A percentile compares a stretch with the other conserved stretches of the same genome.
Conservation (phyloP, 805 yeast genomes). For the Kodamaea restingae region DNA sequence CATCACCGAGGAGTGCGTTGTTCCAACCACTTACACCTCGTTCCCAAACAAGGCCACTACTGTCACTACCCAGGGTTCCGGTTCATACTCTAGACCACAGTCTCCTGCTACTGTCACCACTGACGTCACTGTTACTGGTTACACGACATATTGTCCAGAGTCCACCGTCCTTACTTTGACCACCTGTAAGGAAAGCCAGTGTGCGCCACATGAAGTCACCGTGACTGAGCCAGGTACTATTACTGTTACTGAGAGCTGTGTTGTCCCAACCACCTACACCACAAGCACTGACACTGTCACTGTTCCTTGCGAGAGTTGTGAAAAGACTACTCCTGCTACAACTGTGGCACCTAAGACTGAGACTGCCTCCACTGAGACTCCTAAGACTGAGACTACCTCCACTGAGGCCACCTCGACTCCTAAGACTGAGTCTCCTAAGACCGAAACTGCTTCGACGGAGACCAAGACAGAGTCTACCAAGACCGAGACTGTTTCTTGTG, state of each 20-base stretch:
- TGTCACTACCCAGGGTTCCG: too few relatives aligned
- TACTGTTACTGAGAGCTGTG: slow-evolving; percentile 26
- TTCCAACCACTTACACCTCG: slow-evolving; percentile 7
- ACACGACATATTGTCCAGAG: slow-evolving; percentile 36
- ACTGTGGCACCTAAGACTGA: background rate
- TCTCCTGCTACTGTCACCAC: slow-evolving; percentile 8
- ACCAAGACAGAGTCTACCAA: background rate
- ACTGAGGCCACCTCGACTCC: background rate
- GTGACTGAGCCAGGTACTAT: slow-evolving; percentile 32
- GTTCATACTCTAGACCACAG: too few relatives aligned
- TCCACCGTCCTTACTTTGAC: slow-evolving; percentile 32
- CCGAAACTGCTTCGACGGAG: background rate
- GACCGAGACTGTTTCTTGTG: background rate
- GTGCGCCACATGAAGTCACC: slow-evolving; percentile 26
- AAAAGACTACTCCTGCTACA: background rate
- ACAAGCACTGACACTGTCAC: background rate
- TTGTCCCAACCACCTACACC: slow-evolving; percentile 8
- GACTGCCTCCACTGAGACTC: too few relatives aligned
- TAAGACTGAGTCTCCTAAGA: too few relatives aligned
- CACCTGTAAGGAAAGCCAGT: slow-evolving; percentile 24
- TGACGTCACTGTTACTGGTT: slow-evolving; percentile 30
- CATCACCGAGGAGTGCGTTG: slow-evolving; percentile 22
- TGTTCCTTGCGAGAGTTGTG: background rate
- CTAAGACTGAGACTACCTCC: too few relatives aligned
- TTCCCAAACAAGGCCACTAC: background rate